phyloP scores from a whole-genome alignment of 2,329 filamentous ascomycete species.

The Gremmenia infestans region DNA sequence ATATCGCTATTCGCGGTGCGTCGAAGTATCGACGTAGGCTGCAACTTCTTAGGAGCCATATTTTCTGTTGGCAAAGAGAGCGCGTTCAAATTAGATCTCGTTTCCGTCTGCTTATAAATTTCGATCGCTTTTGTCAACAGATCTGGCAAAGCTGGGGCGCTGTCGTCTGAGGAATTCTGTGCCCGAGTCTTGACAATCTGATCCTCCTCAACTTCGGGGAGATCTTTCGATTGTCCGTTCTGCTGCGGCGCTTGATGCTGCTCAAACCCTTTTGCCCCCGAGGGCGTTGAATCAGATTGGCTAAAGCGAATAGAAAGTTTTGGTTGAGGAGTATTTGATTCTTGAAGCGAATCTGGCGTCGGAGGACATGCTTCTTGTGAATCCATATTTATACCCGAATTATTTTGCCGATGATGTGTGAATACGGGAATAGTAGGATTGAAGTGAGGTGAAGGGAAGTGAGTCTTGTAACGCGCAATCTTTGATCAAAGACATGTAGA shows the following conservation, averaged over 20 bases:
- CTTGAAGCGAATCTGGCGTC: not conserved
- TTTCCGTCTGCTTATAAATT: too few relatives aligned
- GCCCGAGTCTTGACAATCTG: too few relatives aligned
- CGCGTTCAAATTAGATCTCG: too few relatives aligned
- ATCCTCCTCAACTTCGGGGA: too few relatives aligned
- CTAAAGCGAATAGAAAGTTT: not conserved
- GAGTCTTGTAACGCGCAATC: not conserved
- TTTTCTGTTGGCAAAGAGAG: too few relatives aligned
- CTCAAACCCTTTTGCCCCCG: not conserved
- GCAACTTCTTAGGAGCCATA: too few relatives aligned
- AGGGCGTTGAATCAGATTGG: not conserved
- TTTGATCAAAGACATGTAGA: too few relatives aligned
- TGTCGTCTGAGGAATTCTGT: too few relatives aligned
- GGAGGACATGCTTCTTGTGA: not conserved
- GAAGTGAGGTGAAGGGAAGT: not conserved
- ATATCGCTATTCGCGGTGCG: too few relatives aligned
- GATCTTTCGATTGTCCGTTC: not conserved
- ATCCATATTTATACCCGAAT: not conserved
- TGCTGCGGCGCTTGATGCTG: not conserved
- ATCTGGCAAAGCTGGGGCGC: too few relatives aligned
- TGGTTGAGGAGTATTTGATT: not conserved
- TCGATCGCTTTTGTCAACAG: too few relatives aligned
- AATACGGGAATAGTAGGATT: not conserved
- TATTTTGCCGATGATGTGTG: not conserved
- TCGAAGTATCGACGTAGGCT: too few relatives aligned